Evolutionary conservation across 2,329 filamentous ascomycete species (phyloP), one percentile per base, ranked within the genome.

Genomic region (Orbilia javanica): DNA sequence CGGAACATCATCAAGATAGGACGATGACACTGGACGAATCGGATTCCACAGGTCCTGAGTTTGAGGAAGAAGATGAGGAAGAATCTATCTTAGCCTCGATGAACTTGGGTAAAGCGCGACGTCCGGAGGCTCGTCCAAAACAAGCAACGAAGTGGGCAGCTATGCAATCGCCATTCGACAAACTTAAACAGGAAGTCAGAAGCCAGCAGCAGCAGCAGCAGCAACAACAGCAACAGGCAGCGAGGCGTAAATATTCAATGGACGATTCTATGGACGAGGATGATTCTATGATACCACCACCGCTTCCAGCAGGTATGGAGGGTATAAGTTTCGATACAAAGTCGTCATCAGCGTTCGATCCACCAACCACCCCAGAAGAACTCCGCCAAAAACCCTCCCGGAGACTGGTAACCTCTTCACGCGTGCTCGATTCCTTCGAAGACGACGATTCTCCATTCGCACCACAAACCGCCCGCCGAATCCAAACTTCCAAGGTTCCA

Each of bases 161-260:
- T 42, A 90, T 93, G 79, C 88, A 90, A 31, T 94, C 93, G 0
- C 92, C 93, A 0, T 96, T 95, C 83, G 92, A 96, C 83, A 85
- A 87, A 0, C 86, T 95, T 79, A 90, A 89, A 80, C 88, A 89
- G 69, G 90, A 94, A 82, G 86, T 94, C 81, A 86, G 66, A 39
- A 55, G 48, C 66, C 81, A 81, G 50, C 50, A 53, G 25, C 25
- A 57, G 29, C 55, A 60, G 53, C 53, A n/a, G n/a, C n/a, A n/a
- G n/a, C n/a, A n/a, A n/a, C n/a, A n/a, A n/a, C n/a, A 53, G 69
- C 82, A 84, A 34, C 82, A 80, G 66, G 69, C 79, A 0, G 20
- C 65, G 29, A 57, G 67, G 68, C 53, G 73, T 36, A 75, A 25
- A 64, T 55, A 15, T 18, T 64, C 44, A 1, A 48, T 71, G 25